Base-by-base conservation (phyloP, 1,284 basidiomycete species). In the Ustilago hordei region DNA sequence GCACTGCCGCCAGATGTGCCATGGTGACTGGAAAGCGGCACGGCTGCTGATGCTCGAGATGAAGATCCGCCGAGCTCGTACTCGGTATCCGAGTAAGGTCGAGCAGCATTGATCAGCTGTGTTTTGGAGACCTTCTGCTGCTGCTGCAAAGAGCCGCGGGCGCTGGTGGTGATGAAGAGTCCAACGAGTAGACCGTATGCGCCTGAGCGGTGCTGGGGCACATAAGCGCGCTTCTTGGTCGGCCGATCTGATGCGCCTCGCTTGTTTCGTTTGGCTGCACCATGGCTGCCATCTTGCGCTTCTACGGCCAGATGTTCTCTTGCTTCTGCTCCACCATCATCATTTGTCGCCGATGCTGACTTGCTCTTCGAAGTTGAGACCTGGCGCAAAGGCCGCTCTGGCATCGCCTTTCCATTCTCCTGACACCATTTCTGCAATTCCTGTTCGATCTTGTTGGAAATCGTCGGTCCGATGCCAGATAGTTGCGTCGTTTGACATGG, bases 171-270 rank as follows among this genome's bases (percentile, higher is more conserved):
- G 41, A 77, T 60, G 54, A 66, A 83, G 8, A 86, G 69, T 0
- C 81, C 84, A 6, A 86, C 75, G 11, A 86, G 70, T 4, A 86
- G 78, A 6, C 84, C 84, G 62, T 84, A 83, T 17, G 78, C 83
- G 2, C 84, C 84, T 0, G 83, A 81, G 3, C 84, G 81, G 28
- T 66, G 74, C 39, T 78, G 79, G 9, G 84, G 84, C 11, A 86
- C 68, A 36, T 84, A 86, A 23, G 72, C 67, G 15, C 69, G 52
- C 31, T 83, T 84, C 41, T 75, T 67, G n/a, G 65, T 55, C 48
- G 48, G 52, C 8, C 68, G 58, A 57, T 64, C 69, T 50, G 63
- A 63, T 32, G 64, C 39, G 47, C 38, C 55, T 32, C 56, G 15
- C 19, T 65, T 65, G 23, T 64, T 69, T n/a, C 64, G 34, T 31